Base-by-base conservation (phyloP, 257 asterid species). In the Cinchona pubescens region DNA sequence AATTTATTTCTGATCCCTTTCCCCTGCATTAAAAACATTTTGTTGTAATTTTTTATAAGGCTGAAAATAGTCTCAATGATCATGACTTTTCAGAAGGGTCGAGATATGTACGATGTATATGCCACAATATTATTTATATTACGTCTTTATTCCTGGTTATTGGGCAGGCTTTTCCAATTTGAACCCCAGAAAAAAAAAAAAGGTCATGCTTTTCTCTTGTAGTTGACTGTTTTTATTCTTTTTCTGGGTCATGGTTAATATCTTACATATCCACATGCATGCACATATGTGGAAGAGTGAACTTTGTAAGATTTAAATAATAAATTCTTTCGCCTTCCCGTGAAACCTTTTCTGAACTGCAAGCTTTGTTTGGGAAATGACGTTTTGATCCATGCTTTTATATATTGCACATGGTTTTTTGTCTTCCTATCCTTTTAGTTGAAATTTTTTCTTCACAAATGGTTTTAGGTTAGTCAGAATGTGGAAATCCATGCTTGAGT, bases 401-500 rank as follows among this genome's bases (percentile, higher is more conserved):
- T 43, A 27, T 14, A 27, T 21, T 42, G 74, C 59, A 37, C 37
- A 66, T 51, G 32, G 40, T 37, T 8, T 1, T n/a, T 67, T 61
- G 32, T 4, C 1, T 32, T 14, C 30, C 29, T 72, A 23, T 59
- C 21, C 59, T 63, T 42, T 46, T 70, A 4, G 37, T 76, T 56
- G 10, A 4, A 23, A 38, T 70, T 38, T 53, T 35, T 53, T 32
- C 9, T 65, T 15, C 19, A 18, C 67, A 18, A 21, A 46, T 63
- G 48, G 30, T 72, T 77, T 35, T 48, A 92, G 99, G 92, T 75
- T 92, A 85, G 76, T 85, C 64, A 85, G 83, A 84, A 94, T 94
- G 98, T 94, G 98, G 98, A 94, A 88, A 82, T 81, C 91, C 78
- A 94, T 89, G 97, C 97, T 90, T 3, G 96, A 92, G 74, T 92